phyloP scores from a whole-genome alignment of 2,329 filamentous ascomycete species.

The Decorospora gaudefroyi region DNA sequence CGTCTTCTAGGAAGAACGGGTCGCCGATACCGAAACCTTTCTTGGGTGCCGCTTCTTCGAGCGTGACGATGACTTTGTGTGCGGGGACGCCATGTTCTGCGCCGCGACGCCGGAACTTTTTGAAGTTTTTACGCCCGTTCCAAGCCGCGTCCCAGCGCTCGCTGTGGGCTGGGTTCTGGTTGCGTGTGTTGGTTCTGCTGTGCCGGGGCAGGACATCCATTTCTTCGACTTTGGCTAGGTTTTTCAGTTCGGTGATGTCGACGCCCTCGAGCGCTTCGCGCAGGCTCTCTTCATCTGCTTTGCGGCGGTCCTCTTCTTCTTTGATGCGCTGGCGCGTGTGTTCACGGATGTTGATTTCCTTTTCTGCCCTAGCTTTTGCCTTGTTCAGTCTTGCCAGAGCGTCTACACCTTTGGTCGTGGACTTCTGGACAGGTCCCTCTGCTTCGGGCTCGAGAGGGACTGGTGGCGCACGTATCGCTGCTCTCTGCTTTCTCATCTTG shows the following conservation, averaged over 20 bases:
- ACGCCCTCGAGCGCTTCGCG: constrained; percentile 63
- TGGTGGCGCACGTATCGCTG: constrained; percentile 36
- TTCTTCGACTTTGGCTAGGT: constrained; percentile 75
- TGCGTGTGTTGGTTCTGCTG: constrained; percentile 27
- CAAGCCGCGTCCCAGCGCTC: constrained; percentile 83
- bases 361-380: constrained; percentile 52
- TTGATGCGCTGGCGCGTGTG: constrained; percentile 55
- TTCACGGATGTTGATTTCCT: constrained; percentile 65
- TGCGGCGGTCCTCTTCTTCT: constrained; percentile 58
- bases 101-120: constrained; percentile 70
- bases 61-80: constrained; percentile 66
- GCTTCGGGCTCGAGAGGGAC: constrained; percentile 36
- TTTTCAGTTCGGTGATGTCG: constrained; percentile 72
- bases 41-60: constrained; percentile 69
- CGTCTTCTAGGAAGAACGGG: constrained; percentile 70
- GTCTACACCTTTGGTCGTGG: constrained; percentile 34
- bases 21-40: constrained; percentile 76
- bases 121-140: constrained; percentile 97
- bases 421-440: constrained; percentile 45
- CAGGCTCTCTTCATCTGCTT: constrained; percentile 67
- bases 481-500: constrained; percentile 75
- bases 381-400: constrained; percentile 50
- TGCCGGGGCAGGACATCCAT: constrained; percentile 64
- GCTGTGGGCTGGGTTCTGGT: constrained; percentile 45
- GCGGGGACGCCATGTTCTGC: constrained; percentile 48